Evolutionary conservation across 495 filamentous ascomycete genomes (phyloP).

Genomic region (Penicillium chermesinum): DNA sequence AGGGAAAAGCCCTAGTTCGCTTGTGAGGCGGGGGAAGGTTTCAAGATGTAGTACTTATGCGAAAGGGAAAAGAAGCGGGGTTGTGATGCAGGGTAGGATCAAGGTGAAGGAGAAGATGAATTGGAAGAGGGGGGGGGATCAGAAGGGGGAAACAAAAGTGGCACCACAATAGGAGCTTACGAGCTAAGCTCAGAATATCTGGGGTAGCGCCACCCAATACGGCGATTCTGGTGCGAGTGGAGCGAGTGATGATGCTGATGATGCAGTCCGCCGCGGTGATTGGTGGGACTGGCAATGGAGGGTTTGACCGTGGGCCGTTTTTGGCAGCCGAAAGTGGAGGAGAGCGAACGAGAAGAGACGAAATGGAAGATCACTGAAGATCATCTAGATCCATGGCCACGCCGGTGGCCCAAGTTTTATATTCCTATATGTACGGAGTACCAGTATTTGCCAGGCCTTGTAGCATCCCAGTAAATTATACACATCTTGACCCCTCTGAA

Average conservation of each 20-base stretch:
- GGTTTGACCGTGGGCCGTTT: conserved; percentile 10
- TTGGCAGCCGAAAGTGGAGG: no score
- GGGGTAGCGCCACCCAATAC: conserved; percentile 7
- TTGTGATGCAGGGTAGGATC: conserved; percentile 2
- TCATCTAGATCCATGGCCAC: no score
- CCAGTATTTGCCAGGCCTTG: no score
- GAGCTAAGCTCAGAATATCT: conserved; percentile 7
- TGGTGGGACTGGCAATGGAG: neutral
- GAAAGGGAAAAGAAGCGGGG: conserved; percentile 1
- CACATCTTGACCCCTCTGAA: neutral
- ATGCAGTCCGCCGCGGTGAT: no score
- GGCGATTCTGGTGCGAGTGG: conserved; percentile 2
- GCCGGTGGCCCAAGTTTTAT: no score
- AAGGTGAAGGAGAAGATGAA: neutral
- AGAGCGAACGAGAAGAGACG: no score
- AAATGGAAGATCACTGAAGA: no score
- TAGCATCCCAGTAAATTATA: no score
- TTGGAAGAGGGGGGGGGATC: conserved; percentile 2
- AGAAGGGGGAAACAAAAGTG: neutral
- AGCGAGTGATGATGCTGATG: conserved; percentile 7
- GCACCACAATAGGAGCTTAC: neutral
- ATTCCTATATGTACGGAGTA: no score
- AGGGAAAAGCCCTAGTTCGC: neutral
- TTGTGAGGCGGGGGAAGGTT: no score
- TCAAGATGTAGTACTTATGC: neutral